phyloP scores from a whole-genome alignment of 208 protist species.

The Trichomonas gallinae region DNA sequence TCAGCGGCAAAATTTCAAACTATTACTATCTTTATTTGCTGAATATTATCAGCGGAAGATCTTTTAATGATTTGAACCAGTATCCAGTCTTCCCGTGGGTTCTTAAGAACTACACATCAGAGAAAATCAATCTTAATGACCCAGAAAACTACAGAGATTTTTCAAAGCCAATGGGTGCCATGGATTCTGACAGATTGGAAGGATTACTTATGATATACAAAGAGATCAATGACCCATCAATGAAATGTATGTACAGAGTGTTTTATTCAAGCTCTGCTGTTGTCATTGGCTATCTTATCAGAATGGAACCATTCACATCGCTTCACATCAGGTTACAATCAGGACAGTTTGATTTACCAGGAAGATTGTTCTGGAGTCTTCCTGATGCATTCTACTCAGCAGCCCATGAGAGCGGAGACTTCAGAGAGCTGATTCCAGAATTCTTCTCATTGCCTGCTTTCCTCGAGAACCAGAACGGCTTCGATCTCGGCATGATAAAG shows the following conservation, averaged over 20 bases:
- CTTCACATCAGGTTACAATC: background rate
- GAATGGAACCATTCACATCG: background rate
- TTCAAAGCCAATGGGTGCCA: background rate
- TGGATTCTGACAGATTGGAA: background rate
- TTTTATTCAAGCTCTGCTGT: background rate
- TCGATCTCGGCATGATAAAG: background rate
- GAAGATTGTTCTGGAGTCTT: background rate
- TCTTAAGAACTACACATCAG: background rate
- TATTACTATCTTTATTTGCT: background rate
- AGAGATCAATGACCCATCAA: background rate
- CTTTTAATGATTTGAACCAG: background rate
- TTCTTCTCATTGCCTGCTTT: background rate
- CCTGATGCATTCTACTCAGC: background rate
- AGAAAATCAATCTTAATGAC: background rate
- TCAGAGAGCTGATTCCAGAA: constrained; percentile 12
- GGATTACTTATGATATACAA: background rate
- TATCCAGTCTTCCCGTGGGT: constrained; percentile 9
- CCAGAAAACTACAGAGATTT: background rate
- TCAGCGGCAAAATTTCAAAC: background rate
- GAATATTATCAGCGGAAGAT: background rate
- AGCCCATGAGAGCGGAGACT: background rate
- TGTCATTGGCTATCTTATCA: background rate
- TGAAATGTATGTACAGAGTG: background rate
- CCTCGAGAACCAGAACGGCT: background rate
- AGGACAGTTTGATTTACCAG: background rate